Base-by-base conservation (phyloP, 2,329 filamentous ascomycete species). In the Knufia petricola region DNA sequence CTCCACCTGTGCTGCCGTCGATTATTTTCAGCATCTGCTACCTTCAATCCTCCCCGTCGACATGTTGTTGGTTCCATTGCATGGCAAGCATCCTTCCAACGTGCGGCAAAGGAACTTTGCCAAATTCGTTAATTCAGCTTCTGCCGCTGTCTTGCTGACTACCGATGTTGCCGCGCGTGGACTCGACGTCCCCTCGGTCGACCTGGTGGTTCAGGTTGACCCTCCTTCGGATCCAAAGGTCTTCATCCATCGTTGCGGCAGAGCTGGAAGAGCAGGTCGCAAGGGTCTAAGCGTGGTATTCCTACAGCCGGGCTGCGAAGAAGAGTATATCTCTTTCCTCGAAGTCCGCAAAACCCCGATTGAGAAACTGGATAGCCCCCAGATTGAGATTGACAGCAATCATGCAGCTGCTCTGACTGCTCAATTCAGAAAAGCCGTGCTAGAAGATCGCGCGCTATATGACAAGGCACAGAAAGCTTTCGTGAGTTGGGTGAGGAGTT, bases 391-490 rank as follows among this genome's bases (percentile, higher is more conserved):
- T n/a, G 73, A 76, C 0, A 75, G 79, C 1, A 70, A 72, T 0
- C 81, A 86, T n/a, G 84, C 81, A 0, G 64, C 69, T 1, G 62
- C 67, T 1, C 71, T 75, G 0, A 80, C 79, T 0, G 64, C 76
- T 8, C 73, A 68, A 39, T 83, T 94, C 49, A 77, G 86, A 21
- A 68, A 71, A 9, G 63, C 68, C 1, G 70, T 75, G 12, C 67
- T 70, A 23, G 65, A 69, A 32, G 84, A 87, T 62, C 71, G 83
- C 20, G 78, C 79, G 21, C 63, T 92, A 9, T 83, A 92, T 63
- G 88, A 95, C 64, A 92, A 94, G 60, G 88, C 85, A 0, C 87
- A 95, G 62, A 81, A 83, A 53, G 92, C 83, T 0, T 96, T 98
- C 59, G 90, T 96, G 19, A 90, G 85, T 61, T 96, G 88, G 85